Base-by-base conservation (phyloP, 2,329 filamentous ascomycete genomes). In the Ceratocystiopsis sp. region DNA sequence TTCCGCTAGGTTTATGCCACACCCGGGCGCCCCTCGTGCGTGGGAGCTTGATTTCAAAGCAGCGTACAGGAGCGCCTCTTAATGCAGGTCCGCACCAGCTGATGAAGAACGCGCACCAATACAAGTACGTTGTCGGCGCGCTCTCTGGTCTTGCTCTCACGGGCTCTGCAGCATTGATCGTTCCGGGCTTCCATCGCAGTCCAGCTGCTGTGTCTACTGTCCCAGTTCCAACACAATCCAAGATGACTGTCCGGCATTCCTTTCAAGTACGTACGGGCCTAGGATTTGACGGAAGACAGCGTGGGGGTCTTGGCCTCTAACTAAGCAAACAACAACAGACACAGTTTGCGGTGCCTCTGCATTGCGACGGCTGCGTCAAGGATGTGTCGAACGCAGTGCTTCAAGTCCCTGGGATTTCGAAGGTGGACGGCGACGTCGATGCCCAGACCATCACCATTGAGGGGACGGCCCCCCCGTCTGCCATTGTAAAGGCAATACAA, bases 271-370 rank as follows among this genome's bases (percentile, higher is more conserved):
- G 55, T 36, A 29, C 21, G 17, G 12, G 21, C 21, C 14, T 12
- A 15, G 35, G 37, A 34, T 32, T 35, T 36, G 36, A 45, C 10
- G 37, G 40, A 37, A 16, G n/a, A 18, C 29, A 16, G 18, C 29
- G 3, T 34, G 29, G 16, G 36, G 45, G 33, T 55, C 56, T 13
- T n/a, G n/a, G 6, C 21, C 34, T 46, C 21, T 43, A 8, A 29
- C 25, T 7, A 8, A 12, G 21, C 33, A 25, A 40, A 32, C 53
- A 96, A 81, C 18, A 40, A 32, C 53, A 96, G 81, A 93, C 89
- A 48, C 80, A 89, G 50, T 96, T 96, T 61, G 86, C 89, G 50
- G 91, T 96, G 53, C 87, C 86, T 44, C 79, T 96, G 68, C 85
- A 79, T 63, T 96, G 91, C 66, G 80, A 93, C 54, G 69, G 73